Percentiles rank a stretch among this genome's conserved stretches.
Conservation (phyloP, 768 basidiomycete species). For the Rhodosporidiobolus sp. region DNA sequence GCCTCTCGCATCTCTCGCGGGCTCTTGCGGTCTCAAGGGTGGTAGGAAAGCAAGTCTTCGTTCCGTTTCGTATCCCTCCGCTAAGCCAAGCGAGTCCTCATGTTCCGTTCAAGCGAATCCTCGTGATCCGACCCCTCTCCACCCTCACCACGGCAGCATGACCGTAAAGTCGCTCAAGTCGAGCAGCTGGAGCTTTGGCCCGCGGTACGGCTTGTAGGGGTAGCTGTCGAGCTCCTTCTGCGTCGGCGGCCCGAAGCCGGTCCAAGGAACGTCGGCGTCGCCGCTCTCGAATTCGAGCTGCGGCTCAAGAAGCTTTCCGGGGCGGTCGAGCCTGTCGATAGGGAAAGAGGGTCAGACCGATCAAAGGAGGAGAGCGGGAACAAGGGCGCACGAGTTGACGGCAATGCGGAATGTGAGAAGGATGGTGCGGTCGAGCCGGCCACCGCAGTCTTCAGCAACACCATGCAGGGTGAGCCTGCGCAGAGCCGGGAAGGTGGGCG, state of each 20-base stretch:
- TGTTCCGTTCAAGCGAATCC: not conserved
- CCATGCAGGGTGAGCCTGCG: not conserved
- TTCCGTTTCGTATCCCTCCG: not conserved
- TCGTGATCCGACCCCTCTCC: not conserved
- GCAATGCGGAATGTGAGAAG: not conserved
- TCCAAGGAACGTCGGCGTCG: not conserved
- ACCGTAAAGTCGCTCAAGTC: not conserved
- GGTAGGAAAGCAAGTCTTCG: too few species aligned
- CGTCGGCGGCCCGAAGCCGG: not conserved
- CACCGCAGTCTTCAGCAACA: not conserved
- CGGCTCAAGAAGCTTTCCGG: not conserved
- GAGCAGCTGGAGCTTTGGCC: not conserved
- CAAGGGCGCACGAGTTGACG: not conserved
- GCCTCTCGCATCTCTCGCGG: too few species aligned
- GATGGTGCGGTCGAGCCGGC: not conserved
- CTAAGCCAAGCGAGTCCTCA: not conserved
- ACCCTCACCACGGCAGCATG: conserved; percentile 1
- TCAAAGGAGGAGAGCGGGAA: not conserved
- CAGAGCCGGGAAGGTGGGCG: not conserved
- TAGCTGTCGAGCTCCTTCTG: not conserved
- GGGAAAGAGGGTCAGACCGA: not conserved
- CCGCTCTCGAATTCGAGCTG: not conserved
- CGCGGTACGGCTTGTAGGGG: not conserved
- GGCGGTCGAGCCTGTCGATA: not conserved
- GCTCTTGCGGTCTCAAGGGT: too few species aligned